Percentiles rank a stretch among this genome's conserved stretches.
These are phyloP conservation scores for Blastocystis hominis DNA, from an alignment of 352 stramenopile genomes.

Conservation along the genomic window DNA sequence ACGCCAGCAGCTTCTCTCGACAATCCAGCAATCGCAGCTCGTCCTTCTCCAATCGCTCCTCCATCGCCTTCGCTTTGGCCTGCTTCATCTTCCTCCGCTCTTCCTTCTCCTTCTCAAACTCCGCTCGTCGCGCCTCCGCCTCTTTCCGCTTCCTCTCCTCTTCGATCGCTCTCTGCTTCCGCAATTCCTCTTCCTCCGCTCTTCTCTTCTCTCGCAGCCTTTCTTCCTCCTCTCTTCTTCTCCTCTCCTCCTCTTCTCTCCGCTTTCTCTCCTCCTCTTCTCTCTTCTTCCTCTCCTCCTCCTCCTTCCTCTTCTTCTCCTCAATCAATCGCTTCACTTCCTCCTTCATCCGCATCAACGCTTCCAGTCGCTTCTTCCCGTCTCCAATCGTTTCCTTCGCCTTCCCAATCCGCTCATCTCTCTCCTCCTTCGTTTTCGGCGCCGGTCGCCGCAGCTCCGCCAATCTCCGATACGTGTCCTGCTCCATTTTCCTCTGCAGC, in stretches of 20 bases:
- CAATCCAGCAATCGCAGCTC: constrained; percentile 8
- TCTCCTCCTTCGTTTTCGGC: not conserved
- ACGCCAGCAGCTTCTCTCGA: not conserved
- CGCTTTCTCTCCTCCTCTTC: not conserved
- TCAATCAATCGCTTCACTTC: not conserved
- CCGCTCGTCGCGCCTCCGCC: not conserved
- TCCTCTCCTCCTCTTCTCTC: not conserved
- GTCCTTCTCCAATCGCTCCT: not conserved
- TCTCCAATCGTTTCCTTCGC: not conserved
- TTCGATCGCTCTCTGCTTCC: not conserved
- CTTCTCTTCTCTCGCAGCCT: not conserved
- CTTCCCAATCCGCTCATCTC: not conserved
- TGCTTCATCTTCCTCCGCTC: not conserved
- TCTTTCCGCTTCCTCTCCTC: not conserved
- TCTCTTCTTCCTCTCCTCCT: constrained; percentile 26
- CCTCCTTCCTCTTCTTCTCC: not conserved
- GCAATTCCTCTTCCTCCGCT: not conserved
- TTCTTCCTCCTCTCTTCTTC: not conserved
- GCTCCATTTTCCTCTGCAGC: not conserved
- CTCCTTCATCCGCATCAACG: not conserved
- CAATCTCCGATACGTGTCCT: not conserved
- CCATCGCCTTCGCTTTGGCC: not conserved
- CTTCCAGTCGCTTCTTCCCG: not conserved
- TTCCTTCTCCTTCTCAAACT: constrained; percentile 18
- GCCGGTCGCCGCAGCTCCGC: not conserved